phyloP scores from a whole-genome alignment of 2,329 filamentous ascomycete species.

The Alternaria gansuensis region DNA sequence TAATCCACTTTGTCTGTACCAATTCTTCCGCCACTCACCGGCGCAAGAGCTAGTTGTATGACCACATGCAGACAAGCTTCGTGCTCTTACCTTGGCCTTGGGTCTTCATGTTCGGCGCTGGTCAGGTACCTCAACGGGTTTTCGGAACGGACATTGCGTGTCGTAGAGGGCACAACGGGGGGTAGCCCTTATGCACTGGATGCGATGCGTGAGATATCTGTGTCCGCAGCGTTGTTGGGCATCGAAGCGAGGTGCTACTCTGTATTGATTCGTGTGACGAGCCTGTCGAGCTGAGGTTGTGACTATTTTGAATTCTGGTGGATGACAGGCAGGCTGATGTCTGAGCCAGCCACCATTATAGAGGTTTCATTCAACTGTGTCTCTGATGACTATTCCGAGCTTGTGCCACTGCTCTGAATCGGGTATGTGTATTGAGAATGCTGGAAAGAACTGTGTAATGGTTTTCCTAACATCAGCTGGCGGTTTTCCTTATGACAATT shows the following conservation, averaged over 20 bases:
- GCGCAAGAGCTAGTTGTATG: slow-evolving; percentile 18
- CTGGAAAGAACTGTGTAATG: background rate
- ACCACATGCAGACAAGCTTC: slow-evolving; percentile 2
- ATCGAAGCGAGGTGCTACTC: slow-evolving; percentile 5
- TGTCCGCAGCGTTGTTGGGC: background rate
- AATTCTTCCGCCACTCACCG: slow-evolving; percentile 21
- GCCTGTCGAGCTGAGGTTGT: slow-evolving; percentile 7
- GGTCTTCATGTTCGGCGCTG: slow-evolving; percentile 18
- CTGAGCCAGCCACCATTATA: background rate
- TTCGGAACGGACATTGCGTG: slow-evolving; percentile 20
- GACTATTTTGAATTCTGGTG: background rate
- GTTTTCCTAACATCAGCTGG: background rate
- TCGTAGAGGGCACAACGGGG: slow-evolving; percentile 15
- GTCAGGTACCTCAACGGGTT: slow-evolving; percentile 21
- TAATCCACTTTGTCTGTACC: slow-evolving; percentile 16
- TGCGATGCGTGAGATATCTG: slow-evolving; percentile 11
- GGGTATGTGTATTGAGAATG: background rate
- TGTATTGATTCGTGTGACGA: background rate
- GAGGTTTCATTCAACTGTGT: background rate
- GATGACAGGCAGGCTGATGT: background rate
- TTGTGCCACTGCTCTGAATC: background rate
- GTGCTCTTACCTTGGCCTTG: slow-evolving; percentile 20
- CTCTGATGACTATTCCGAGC: background rate
- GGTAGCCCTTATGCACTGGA: slow-evolving; percentile 12
- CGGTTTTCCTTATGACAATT: background rate